phyloP scores from a whole-genome alignment of 768 basidiomycete genomes.

The Amanita rubescens region DNA sequence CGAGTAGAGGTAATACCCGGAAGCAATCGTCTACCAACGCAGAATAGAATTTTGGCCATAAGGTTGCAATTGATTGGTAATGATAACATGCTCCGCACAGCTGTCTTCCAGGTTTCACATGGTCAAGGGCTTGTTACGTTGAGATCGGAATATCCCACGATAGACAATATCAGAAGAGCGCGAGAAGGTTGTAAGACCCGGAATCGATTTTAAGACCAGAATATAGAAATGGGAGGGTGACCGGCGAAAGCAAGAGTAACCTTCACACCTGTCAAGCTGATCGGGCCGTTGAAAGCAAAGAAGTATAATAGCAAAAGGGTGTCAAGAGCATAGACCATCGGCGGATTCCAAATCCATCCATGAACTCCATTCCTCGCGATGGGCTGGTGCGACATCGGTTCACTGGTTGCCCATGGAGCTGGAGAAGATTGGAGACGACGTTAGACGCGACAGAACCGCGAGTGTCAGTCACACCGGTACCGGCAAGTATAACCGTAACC shows the following conservation, averaged over 20 bases:
- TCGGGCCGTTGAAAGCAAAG: conserved; percentile 33
- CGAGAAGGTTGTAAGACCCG: conserved; percentile 42
- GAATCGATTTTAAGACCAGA: conserved; percentile 74
- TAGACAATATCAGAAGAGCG: conserved; percentile 34
- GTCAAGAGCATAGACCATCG: too few species aligned
- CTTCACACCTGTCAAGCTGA: conserved; percentile 54
- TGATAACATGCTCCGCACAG: conserved; percentile 21
- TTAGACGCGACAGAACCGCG: too few species aligned
- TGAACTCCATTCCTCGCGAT: too few species aligned
- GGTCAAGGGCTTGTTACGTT: conserved; percentile 76
- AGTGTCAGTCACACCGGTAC: too few species aligned
- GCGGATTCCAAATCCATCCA: too few species aligned
- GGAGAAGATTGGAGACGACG: too few species aligned
- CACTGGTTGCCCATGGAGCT: too few species aligned
- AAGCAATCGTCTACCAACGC: conserved; percentile 66
- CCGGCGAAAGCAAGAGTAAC: conserved; percentile 35
- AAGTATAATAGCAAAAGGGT: too few species aligned
- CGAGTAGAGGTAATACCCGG: conserved; percentile 31
- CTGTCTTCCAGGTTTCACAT: conserved; percentile 61
- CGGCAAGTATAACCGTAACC: too few species aligned
- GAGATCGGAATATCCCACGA: conserved; percentile 40
- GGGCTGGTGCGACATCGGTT: too few species aligned
- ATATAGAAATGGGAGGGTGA: conserved; percentile 50
- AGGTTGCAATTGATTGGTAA: not conserved
- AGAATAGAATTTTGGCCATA: conserved; percentile 67